phyloP scores from a whole-genome alignment of 2,329 filamentous ascomycete genomes.

The Leptoxyphium fumago region DNA sequence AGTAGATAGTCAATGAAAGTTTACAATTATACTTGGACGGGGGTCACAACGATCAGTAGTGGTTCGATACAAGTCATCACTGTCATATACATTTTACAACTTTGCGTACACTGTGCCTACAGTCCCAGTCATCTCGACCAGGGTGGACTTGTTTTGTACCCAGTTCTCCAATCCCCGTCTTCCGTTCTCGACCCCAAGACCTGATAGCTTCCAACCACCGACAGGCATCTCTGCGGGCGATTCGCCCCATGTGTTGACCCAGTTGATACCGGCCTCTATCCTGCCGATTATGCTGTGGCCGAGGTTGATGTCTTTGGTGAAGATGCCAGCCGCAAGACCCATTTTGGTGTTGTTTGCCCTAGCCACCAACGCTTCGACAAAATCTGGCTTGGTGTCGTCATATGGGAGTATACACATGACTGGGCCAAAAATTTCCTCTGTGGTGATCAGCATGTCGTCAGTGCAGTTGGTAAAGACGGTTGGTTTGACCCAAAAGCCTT shows the following conservation, averaged over 20 bases:
- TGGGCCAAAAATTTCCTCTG: conserved; percentile 79
- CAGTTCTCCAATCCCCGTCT: conserved; percentile 65
- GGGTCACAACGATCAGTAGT: not conserved
- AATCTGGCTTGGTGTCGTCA: conserved; percentile 21
- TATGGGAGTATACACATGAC: conserved; percentile 74
- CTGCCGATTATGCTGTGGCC: conserved; percentile 58
- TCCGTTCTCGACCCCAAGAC: conserved; percentile 77
- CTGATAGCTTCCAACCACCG: conserved; percentile 83
- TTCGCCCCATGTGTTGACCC: conserved; percentile 92
- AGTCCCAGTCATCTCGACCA: conserved; percentile 64
- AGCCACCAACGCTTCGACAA: conserved; percentile 51
- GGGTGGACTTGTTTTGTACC: conserved; percentile 74
- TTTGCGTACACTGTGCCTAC: conserved; percentile 63
- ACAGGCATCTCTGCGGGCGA: conserved; percentile 84
- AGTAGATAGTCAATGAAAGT: not conserved
- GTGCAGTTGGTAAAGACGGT: conserved; percentile 79
- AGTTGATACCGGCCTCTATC: conserved; percentile 74
- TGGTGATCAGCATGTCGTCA: conserved; percentile 64
- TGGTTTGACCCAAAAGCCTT: conserved; percentile 71
- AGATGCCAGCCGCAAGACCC: conserved; percentile 72
- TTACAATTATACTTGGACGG: too few species aligned
- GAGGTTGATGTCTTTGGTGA: conserved; percentile 57
- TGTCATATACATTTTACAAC: conserved; percentile 6
- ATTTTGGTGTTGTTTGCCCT: conserved; percentile 66
- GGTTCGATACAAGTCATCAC: too few species aligned